phyloP scores from a whole-genome alignment of 768 basidiomycete species.

The Agrocybe chaxingu region DNA sequence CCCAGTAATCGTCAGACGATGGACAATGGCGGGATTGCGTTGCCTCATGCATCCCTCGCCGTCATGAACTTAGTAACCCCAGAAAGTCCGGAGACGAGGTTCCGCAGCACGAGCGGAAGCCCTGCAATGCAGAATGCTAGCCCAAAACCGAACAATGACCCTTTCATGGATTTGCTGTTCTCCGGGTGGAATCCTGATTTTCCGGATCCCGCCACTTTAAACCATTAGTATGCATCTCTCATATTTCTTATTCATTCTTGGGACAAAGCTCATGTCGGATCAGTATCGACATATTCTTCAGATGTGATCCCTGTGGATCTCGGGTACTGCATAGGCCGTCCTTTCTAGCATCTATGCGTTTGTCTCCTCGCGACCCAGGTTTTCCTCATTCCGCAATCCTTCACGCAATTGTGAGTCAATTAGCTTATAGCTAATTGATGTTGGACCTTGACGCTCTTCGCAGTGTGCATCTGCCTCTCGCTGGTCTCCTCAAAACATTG shows the following conservation, averaged over 20 bases:
- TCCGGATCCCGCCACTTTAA: constrained; percentile 68
- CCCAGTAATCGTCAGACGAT: constrained; percentile 19
- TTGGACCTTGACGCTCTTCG: constrained; percentile 12
- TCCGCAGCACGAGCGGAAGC: constrained; percentile 45
- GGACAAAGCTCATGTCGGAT: constrained; percentile 9
- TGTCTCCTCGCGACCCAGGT: constrained; percentile 75
- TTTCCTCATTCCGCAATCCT: constrained; percentile 90
- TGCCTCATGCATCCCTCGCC: constrained; percentile 43
- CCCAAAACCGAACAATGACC: constrained; percentile 41
- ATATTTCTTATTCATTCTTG: constrained; percentile 1
- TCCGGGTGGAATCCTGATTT: constrained; percentile 86
- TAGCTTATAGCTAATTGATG: constrained; percentile 2
- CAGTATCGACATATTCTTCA: constrained; percentile 87
- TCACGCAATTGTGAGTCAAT: constrained; percentile 72
- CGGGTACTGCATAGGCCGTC: constrained; percentile 79
- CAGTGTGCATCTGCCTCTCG: constrained; percentile 83
- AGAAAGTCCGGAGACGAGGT: constrained; percentile 33
- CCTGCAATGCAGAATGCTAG: constrained; percentile 41
- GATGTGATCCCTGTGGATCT: constrained; percentile 83
- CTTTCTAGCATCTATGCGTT: constrained; percentile 74
- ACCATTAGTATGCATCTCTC: constrained; percentile 60
- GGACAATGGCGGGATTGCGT: constrained; percentile 35
- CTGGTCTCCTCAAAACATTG: constrained; percentile 71
- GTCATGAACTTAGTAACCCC: constrained; percentile 38
- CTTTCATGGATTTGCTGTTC: constrained; percentile 64